phyloP scores from a whole-genome alignment of 805 yeast genomes.

The Lachancea kluyveri region DNA sequence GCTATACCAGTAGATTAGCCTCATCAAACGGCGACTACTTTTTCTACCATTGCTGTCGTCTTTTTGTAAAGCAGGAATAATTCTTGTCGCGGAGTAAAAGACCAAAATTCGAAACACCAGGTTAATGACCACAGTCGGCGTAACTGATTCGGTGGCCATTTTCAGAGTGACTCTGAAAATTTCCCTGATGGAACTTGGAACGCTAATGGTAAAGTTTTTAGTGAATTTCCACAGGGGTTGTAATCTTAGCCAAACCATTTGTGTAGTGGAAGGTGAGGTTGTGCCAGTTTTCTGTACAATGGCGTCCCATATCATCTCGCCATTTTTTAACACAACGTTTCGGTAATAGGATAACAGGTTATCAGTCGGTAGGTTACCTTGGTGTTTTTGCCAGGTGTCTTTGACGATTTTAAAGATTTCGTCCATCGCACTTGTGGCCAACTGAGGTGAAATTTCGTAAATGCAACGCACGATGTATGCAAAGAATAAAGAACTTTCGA shows the following conservation, averaged over 20 bases:
- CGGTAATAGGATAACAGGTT: constrained; percentile 27
- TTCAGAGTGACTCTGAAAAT: constrained; percentile 30
- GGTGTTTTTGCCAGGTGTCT: constrained; percentile 31
- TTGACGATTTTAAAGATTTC: constrained; percentile 37
- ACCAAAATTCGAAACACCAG: constrained; percentile 81
- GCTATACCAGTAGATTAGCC: constrained; percentile 75
- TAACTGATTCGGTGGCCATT: constrained; percentile 54
- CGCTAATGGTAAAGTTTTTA: constrained; percentile 25
- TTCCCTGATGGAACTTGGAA: constrained; percentile 28
- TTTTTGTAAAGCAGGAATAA: constrained; percentile 69
- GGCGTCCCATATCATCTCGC: constrained; percentile 23
- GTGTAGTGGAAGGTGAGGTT: constrained; percentile 17
- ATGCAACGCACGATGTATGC: constrained; percentile 90
- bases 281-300: constrained; percentile 19
- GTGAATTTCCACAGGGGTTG: constrained; percentile 26
- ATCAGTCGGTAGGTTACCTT: constrained; percentile 30
- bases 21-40: constrained; percentile 34
- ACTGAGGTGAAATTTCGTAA: constrained; percentile 86
- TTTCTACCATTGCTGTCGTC: constrained; percentile 22
- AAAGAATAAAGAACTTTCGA: constrained; percentile 79
- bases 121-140: constrained; percentile 76
- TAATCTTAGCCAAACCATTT: constrained; percentile 11
- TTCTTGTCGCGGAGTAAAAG: constrained; percentile 87
- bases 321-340: constrained; percentile 22
- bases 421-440: constrained; percentile 50